Conservation (phyloP, 139 green algal species). For the Auxenochlorella pyrenoidosa region DNA sequence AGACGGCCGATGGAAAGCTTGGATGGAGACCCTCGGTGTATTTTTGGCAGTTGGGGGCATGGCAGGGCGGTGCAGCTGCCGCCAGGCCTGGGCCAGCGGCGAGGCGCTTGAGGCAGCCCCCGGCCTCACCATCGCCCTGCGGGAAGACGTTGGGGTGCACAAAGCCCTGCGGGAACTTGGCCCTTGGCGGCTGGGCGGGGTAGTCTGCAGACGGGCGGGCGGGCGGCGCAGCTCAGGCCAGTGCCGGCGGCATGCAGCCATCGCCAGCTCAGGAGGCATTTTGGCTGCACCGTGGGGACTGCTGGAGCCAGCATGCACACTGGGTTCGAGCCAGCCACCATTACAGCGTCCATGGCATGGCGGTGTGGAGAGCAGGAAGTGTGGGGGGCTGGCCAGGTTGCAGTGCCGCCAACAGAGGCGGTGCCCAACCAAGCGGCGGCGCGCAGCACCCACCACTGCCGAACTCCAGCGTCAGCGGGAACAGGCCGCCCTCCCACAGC, state of each 20-base stretch:
- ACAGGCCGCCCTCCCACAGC: constrained; percentile 72
- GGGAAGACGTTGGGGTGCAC: constrained; percentile 56
- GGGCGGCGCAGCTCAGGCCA: not conserved
- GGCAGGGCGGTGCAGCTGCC: not conserved
- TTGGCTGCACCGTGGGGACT: not conserved
- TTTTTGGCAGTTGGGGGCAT: no score
- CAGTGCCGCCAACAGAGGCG: not conserved
- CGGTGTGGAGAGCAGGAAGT: not conserved
- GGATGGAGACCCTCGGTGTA: no score
- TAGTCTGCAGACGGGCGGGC: constrained; percentile 51
- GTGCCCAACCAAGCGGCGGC: not conserved
- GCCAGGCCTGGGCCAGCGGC: not conserved
- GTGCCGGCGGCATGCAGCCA: not conserved
- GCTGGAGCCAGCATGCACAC: not conserved
- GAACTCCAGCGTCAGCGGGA: constrained; percentile 61
- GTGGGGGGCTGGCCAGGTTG: no score
- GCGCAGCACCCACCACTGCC: not conserved
- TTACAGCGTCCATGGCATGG: no score
- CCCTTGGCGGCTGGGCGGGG: constrained; percentile 62
- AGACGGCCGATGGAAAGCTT: no score
- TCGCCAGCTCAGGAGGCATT: not conserved
- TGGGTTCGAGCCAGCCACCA: not conserved
- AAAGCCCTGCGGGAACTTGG: constrained; percentile 40
- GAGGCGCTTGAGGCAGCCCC: not conserved
- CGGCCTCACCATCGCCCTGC: constrained; percentile 62